These are phyloP conservation scores for Dalbergia cochinchinensis DNA, from an alignment of 306 rosid species.

Conservation along the genomic window DNA sequence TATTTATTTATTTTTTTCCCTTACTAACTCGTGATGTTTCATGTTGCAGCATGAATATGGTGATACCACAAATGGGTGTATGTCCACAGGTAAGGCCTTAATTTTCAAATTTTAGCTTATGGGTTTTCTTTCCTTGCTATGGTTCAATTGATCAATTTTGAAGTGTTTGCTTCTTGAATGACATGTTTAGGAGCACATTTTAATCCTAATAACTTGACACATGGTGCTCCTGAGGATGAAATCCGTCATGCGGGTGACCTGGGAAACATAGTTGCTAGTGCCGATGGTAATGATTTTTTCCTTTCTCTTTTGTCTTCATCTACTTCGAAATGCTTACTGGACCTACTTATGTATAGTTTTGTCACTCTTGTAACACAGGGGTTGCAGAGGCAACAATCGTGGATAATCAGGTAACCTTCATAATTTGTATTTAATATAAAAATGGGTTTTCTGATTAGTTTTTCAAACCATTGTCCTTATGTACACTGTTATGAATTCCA, in stretches of 20 bases:
- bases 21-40: slow-evolving; percentile 5
- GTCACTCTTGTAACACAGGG: slow-evolving; percentile 54
- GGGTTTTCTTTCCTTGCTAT: slow-evolving; percentile 4
- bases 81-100: slow-evolving; percentile 73
- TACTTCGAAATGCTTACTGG: slow-evolving; percentile 4
- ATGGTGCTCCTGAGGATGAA: slow-evolving; percentile 95
- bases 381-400: slow-evolving; percentile 80
- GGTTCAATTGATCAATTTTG: slow-evolving; percentile 18
- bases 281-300: slow-evolving; percentile 59
- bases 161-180: slow-evolving; percentile 35
- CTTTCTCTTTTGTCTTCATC: not conserved
- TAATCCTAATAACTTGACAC: slow-evolving; percentile 74
- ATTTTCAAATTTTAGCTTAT: slow-evolving; percentile 22
- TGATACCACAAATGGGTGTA: slow-evolving; percentile 98
- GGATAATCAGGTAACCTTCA: slow-evolving; percentile 70
- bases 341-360: slow-evolving; percentile 24
- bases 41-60: slow-evolving; percentile 86
- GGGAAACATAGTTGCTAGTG: slow-evolving; percentile 95
- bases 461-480: not conserved
- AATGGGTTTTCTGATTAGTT: not conserved
- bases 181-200: slow-evolving; percentile 81
- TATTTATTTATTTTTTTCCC: not conserved
- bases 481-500: not conserved
- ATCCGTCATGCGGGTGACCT: slow-evolving; percentile 99
- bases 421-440: slow-evolving; percentile 3